phyloP scores from a whole-genome alignment of 148 eudicot species.

The Fagopyrum esculentum region DNA sequence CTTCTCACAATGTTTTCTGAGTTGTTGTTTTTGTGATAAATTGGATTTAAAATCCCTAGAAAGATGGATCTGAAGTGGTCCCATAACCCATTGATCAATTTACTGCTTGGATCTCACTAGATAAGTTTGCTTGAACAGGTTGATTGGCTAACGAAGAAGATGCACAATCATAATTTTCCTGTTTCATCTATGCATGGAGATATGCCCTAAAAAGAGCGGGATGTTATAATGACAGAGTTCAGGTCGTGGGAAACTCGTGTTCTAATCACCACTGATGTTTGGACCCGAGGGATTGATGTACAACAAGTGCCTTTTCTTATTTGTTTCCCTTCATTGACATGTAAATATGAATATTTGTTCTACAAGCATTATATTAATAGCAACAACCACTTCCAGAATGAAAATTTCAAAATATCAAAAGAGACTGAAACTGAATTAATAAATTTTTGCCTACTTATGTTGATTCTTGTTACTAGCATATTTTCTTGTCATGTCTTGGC shows the following conservation, averaged over 20 bases:
- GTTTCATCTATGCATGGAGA: slow-evolving; percentile 98
- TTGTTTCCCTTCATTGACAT: not conserved
- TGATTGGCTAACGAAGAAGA: slow-evolving; percentile 93
- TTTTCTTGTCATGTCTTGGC: not conserved
- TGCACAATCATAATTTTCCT: slow-evolving; percentile 85
- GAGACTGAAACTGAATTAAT: too few species aligned
- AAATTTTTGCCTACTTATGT: not conserved
- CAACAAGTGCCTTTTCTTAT: slow-evolving; percentile 56
- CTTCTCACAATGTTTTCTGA: not conserved
- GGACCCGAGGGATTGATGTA: slow-evolving; percentile 97
- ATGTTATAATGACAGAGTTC: slow-evolving; percentile 87
- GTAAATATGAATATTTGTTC: not conserved
- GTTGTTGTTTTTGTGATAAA: not conserved
- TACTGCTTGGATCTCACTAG: too few species aligned
- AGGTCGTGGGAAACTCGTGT: slow-evolving; percentile 76
- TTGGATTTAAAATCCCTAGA: too few species aligned
- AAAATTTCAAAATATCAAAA: too few species aligned
- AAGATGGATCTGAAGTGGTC: too few species aligned
- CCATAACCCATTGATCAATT: too few species aligned
- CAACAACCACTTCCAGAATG: too few species aligned
- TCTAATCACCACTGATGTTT: slow-evolving; percentile 91
- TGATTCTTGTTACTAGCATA: not conserved
- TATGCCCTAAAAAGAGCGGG: slow-evolving; percentile 98
- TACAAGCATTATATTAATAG: not conserved
- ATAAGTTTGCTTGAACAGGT: slow-evolving; percentile 36